A percentile compares a stretch with the other conserved stretches of the same genome.
These are phyloP conservation scores for Mycena alexandri DNA, from an alignment of 768 basidiomycete genomes.

Conservation along the genomic window DNA sequence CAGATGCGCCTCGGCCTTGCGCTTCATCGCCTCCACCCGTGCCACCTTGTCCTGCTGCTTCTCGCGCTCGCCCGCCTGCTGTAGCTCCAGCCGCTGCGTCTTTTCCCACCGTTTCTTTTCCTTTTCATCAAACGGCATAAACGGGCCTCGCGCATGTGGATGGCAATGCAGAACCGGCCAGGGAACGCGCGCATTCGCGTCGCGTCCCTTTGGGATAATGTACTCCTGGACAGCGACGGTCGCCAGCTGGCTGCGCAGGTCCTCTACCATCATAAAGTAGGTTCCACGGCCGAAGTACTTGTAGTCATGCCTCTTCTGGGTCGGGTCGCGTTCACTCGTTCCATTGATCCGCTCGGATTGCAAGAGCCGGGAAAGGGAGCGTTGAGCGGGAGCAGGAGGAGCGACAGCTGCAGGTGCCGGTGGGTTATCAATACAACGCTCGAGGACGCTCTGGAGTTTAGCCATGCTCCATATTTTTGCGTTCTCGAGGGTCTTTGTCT, in stretches of 20 bases:
- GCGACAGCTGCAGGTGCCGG: slow-evolving; percentile 35
- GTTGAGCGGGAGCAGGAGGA: slow-evolving; percentile 51
- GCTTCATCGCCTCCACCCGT: slow-evolving; percentile 52
- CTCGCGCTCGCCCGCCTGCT: slow-evolving; percentile 56
- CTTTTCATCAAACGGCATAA: slow-evolving; percentile 79
- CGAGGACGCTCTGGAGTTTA: slow-evolving; percentile 80
- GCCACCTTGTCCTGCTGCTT: slow-evolving; percentile 47
- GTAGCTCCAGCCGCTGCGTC: slow-evolving; percentile 59
- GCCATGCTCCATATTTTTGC: slow-evolving; percentile 90
- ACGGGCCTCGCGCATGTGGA: slow-evolving; percentile 79
- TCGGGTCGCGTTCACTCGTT: slow-evolving; percentile 91
- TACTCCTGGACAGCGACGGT: slow-evolving; percentile 92
- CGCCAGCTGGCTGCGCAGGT: slow-evolving; percentile 84
- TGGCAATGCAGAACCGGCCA: slow-evolving; percentile 92
- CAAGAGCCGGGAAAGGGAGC: slow-evolving; percentile 70
- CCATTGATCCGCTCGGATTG: slow-evolving; percentile 90
- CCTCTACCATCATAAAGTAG: slow-evolving; percentile 93
- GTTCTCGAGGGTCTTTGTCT: slow-evolving; percentile 71
- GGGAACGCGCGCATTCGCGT: slow-evolving; percentile 63
- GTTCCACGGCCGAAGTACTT: slow-evolving; percentile 84
- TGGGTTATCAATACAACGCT: slow-evolving; percentile 67
- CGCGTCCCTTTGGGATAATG: slow-evolving; percentile 63
- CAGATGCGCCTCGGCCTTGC: slow-evolving; percentile 53
- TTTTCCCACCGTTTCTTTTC: slow-evolving; percentile 79
- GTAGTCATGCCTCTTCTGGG: slow-evolving; percentile 88